Base-by-base conservation (phyloP, 257 asterid genomes). In the Solanum dulcamara region DNA sequence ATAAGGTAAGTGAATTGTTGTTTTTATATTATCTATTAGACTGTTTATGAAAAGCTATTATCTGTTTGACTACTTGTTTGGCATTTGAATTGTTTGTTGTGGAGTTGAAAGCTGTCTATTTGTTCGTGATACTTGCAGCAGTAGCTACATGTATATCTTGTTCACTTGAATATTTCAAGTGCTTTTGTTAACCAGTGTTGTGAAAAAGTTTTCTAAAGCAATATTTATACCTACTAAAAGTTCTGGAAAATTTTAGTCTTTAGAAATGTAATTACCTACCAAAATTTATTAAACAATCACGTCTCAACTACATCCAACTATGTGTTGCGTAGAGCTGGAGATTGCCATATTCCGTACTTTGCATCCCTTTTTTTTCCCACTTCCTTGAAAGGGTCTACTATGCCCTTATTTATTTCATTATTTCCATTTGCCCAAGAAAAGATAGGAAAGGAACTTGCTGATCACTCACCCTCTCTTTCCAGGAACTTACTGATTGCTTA, bases 1-100 rank as follows among this genome's bases (percentile, higher is more conserved):
- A 93, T 96, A 88, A 92, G 98, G 99, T 90, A 28, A 37, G 90
- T 84, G 81, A 13, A 30, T 79, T 10, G 44, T 77, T 30, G 10
- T 79, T 79, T 30, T 18, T 28, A 72, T 46, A 15, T 28, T 6
- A 28, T 77, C 38, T 77, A 46, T 77, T 28, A 44, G 62, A 77
- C 42, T 46, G 40, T 46, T 46, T 48, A 9, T 30, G 44, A 79
- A 79, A 48, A 77, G 22, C 5, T 79, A 30, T 79, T 28, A 28
- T 46, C 62, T 15, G n/a, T 46, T 46, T 77, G 62, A 8, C 28
- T 48, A 30, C 83, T 30, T 79, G 83, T 79, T 79, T 48, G 83
- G 30, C 44, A 48, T 79, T 48, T 17, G 83, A 77, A 46, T 79
- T 30, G 64, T 79, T 46, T 51, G 44, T 48, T 79, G 0, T 48